phyloP scores from a whole-genome alignment of 257 asterid species.

The Mitragyna speciosa region DNA sequence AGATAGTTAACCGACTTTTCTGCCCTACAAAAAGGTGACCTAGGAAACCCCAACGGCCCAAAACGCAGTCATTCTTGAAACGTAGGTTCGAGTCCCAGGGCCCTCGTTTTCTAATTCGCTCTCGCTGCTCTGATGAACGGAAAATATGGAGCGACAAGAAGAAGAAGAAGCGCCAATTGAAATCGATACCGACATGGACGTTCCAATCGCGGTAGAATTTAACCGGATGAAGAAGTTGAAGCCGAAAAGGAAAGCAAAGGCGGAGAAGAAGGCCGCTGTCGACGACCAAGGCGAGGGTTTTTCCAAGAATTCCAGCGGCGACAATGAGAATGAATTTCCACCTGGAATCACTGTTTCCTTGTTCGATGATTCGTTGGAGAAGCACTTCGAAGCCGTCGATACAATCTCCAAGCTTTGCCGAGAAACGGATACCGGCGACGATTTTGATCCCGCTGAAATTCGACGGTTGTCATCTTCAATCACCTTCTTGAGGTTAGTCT shows the following conservation, averaged over 20 bases:
- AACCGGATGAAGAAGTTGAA: conserved; percentile 12
- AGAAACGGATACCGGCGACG: conserved; percentile 26
- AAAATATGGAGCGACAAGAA: neutral
- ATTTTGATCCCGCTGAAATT: conserved; percentile 43
- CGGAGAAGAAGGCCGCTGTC: neutral
- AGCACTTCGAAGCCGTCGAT: conserved; percentile 64
- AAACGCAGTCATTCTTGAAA: too few relatives aligned
- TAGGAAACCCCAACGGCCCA: too few relatives aligned
- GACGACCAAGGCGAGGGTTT: conserved; percentile 5
- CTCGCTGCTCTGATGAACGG: too few relatives aligned
- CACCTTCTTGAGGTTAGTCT: conserved; percentile 59
- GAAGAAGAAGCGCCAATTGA: neutral
- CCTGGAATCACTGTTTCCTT: conserved; percentile 44
- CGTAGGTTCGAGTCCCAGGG: too few relatives aligned
- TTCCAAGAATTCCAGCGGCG: neutral
- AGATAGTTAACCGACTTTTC: too few relatives aligned
- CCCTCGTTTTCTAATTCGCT: too few relatives aligned
- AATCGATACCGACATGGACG: neutral
- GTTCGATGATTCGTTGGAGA: conserved; percentile 68
- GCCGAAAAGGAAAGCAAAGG: conserved; percentile 3
- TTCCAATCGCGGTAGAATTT: neutral
- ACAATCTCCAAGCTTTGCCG: conserved; percentile 54
- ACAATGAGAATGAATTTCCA: conserved; percentile 17
- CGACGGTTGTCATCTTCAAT: conserved; percentile 60
- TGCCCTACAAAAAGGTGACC: too few relatives aligned